Base-by-base conservation (phyloP, 192 early-diverging fungal genomes). In the Phycomyces nitens region DNA sequence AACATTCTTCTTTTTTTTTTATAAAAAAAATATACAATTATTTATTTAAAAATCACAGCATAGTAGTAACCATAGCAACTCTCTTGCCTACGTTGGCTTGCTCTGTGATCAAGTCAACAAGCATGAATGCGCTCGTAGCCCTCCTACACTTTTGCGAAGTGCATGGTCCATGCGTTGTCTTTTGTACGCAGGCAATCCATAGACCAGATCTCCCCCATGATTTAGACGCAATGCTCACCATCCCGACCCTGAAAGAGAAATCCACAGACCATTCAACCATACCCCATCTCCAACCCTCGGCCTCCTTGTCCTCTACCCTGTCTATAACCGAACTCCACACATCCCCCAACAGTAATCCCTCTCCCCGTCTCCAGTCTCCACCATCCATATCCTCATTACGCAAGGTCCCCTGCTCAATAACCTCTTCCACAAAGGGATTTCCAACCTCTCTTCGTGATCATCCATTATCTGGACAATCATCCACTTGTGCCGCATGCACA, bases 121-220 rank as follows among this genome's bases (percentile, higher is more conserved):
- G 47, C 26, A 78, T 78, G 77, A 78, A 78, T 68, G 77, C 73
- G 42, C 58, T 75, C 20, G 57, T 74, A 40, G 71, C 77, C n/a
- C 66, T 78, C 22, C 53, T 78, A 38, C 73, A 75, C 53, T 78
- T 78, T 68, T 78, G 77, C 53, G 77, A 78, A 34, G 66, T 65
- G 40, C 65, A 78, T 56, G 77, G 77, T 10, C 73, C 72, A 38
- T 70, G 73, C 38, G 69, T 71, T 29, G 70, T 75, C 22, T 78
- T 75, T 52, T 78, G 77, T 57, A 78, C 77, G 22, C 77, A 78
- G 47, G 66, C 76, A 5, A 65, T 77, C 54, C 76, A 77, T 29
- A 60, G 26, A 5, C 11, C 40, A 27, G 58, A 66, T n/a, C 24
- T 24, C 3, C 22, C 21, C 43, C 39, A 54, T 9, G 21, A 16